A percentile compares a stretch with the other conserved stretches of the same genome.
phyloP scores from a whole-genome alignment of 352 stramenopile species.

The Pythium folliculosum region DNA sequence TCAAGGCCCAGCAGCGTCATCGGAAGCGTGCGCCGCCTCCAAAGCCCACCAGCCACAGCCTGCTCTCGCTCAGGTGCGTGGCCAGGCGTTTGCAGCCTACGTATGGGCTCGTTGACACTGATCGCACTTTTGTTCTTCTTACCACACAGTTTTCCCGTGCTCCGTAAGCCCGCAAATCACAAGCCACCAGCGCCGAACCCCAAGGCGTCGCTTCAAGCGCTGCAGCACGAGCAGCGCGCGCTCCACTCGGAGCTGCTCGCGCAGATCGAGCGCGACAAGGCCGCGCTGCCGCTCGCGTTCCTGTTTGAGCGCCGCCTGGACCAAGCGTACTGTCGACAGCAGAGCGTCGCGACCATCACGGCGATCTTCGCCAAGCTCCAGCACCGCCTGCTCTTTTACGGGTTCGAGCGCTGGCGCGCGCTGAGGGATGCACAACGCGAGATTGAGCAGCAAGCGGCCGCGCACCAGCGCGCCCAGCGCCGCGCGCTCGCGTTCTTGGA shows the following conservation, averaged over 20 bases:
- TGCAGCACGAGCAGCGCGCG: neutral
- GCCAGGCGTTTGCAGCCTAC: too few species aligned
- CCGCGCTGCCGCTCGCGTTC: slow-evolving; percentile 63
- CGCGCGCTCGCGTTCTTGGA: slow-evolving; percentile 53
- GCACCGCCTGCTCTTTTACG: slow-evolving; percentile 48
- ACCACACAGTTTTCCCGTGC: slow-evolving; percentile 4
- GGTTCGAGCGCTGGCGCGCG: slow-evolving; percentile 46
- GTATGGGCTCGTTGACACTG: neutral
- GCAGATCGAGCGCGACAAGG: slow-evolving; percentile 56
- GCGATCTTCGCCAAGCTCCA: slow-evolving; percentile 74
- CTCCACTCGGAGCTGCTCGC: slow-evolving; percentile 39
- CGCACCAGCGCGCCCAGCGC: slow-evolving; percentile 30
- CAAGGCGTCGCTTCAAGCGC: slow-evolving; percentile 10
- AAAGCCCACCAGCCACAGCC: slow-evolving; percentile 12
- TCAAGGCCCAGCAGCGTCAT: slow-evolving; percentile 13
- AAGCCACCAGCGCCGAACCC: slow-evolving; percentile 1
- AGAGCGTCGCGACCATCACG: slow-evolving; percentile 55
- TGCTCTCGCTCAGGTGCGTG: slow-evolving; percentile 37
- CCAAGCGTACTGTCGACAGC: slow-evolving; percentile 53
- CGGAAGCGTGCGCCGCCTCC: neutral
- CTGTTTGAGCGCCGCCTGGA: slow-evolving; percentile 76
- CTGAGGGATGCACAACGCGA: slow-evolving; percentile 21
- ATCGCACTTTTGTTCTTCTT: neutral
- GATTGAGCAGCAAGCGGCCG: slow-evolving; percentile 32
- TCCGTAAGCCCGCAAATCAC: slow-evolving; percentile 14